Percentiles rank a stretch among this genome's conserved stretches.
phyloP scores from a whole-genome alignment of 176 grass and related monocot genomes.

The Elaeis guineensis region DNA sequence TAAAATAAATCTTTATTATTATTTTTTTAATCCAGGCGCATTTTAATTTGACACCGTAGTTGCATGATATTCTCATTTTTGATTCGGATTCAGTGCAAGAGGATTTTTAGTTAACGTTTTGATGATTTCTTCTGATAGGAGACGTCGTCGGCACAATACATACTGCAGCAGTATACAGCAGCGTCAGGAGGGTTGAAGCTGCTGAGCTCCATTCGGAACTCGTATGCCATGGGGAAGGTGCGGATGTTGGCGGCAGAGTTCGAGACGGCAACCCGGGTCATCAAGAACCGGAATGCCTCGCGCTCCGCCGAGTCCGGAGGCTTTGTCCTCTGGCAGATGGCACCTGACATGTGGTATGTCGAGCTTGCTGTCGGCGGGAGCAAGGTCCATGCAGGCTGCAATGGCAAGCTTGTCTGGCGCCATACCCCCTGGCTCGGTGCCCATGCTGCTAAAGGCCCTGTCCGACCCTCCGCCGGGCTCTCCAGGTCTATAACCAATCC shows the following conservation, averaged over 20 bases:
- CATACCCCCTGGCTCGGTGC: slow-evolving; percentile 18
- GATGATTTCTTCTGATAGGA: neutral
- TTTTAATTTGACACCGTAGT: too few relatives aligned
- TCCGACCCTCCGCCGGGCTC: slow-evolving; percentile 19
- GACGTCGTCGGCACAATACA: slow-evolving; percentile 17
- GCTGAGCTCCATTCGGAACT: slow-evolving; percentile 16
- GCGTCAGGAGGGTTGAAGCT: slow-evolving; percentile 18
- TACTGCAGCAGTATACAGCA: slow-evolving; percentile 16
- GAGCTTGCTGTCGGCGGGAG: slow-evolving; percentile 6
- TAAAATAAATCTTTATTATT: too few relatives aligned
- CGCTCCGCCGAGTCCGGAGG: slow-evolving; percentile 8
- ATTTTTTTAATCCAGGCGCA: too few relatives aligned
- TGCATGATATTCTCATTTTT: too few relatives aligned
- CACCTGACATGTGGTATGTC: slow-evolving; percentile 20
- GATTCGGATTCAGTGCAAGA: too few relatives aligned
- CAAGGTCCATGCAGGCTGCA: slow-evolving; percentile 19
- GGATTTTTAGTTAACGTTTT: neutral
- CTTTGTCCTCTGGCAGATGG: slow-evolving; percentile 24
- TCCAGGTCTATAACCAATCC: slow-evolving; percentile 5
- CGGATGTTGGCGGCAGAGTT: slow-evolving; percentile 15
- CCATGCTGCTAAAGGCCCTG: slow-evolving; percentile 15
- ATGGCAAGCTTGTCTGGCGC: slow-evolving; percentile 16
- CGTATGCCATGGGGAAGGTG: slow-evolving; percentile 19
- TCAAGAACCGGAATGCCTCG: slow-evolving; percentile 6
- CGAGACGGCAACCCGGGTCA: slow-evolving; percentile 7